Conservation (phyloP, 495 filamentous ascomycete genomes). For the Annulohypoxylon bovei region DNA sequence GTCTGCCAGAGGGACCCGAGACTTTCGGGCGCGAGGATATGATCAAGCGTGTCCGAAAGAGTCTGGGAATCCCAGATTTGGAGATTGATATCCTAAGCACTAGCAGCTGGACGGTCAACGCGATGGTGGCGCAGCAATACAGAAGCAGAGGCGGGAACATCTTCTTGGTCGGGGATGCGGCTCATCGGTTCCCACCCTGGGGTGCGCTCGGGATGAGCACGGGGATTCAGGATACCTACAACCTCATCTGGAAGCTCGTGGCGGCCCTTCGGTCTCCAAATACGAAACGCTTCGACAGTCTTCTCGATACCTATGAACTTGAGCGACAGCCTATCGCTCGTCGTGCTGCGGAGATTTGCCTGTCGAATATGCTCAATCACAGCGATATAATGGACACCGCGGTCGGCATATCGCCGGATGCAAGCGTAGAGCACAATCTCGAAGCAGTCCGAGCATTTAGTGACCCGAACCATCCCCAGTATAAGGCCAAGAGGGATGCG, state of each 20-base stretch:
- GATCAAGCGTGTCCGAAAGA: background rate
- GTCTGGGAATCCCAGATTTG: background rate
- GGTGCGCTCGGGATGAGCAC: background rate
- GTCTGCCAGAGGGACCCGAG: background rate
- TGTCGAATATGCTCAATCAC: constrained; percentile 11
- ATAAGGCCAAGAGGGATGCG: constrained; percentile 1
- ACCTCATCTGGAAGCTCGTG: constrained; percentile 6
- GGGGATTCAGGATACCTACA: background rate
- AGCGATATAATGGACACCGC: constrained; percentile 7
- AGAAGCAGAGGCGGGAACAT: constrained; percentile 4
- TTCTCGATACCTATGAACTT: constrained; percentile 7
- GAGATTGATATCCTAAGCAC: constrained; percentile 4
- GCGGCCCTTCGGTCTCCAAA: background rate
- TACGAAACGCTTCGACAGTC: background rate
- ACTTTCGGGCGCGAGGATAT: background rate
- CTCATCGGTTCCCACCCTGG: constrained; percentile 6
- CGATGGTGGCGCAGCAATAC: background rate
- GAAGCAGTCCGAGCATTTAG: background rate
- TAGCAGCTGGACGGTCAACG: constrained; percentile 3
- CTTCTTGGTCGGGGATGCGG: constrained; percentile 1
- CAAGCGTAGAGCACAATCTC: background rate
- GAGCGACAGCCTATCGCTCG: constrained; percentile 9
- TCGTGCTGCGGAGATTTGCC: background rate
- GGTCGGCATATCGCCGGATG: constrained; percentile 3
- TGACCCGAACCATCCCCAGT: background rate